Evolutionary conservation across 768 basidiomycete species (phyloP).

Genomic region (Calocybe cyanea): DNA sequence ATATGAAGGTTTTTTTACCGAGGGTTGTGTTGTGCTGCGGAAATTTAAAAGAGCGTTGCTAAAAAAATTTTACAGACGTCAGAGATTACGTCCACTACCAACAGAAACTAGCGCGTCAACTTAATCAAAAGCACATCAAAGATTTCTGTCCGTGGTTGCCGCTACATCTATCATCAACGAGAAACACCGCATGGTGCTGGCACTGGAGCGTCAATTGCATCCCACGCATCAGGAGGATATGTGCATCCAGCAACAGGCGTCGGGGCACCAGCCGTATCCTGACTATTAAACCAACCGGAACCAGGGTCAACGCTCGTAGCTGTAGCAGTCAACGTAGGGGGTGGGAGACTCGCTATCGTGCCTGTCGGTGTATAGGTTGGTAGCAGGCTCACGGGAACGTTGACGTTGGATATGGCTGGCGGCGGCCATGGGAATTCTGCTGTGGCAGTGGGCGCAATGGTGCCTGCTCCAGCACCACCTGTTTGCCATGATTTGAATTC

Average conservation of each 20-base stretch:
- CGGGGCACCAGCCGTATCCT: constrained; percentile 44
- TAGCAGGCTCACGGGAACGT: constrained; percentile 37
- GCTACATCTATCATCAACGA: neutral
- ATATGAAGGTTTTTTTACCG: too few relatives aligned
- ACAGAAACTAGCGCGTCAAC: too few relatives aligned
- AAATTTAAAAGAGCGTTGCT: neutral
- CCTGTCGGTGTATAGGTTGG: constrained; percentile 73
- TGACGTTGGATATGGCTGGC: constrained; percentile 35
- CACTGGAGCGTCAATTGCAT: constrained; percentile 29
- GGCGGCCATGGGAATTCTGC: constrained; percentile 59
- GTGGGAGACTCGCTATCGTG: constrained; percentile 52
- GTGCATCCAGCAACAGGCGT: constrained; percentile 50
- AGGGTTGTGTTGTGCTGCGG: neutral
- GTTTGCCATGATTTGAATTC: constrained; percentile 63
- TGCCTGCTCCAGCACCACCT: constrained; percentile 57
- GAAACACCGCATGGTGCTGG: constrained; percentile 23
- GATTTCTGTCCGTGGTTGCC: constrained; percentile 8
- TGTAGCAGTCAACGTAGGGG: constrained; percentile 33
- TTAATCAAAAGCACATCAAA: neutral
- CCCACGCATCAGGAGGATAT: constrained; percentile 51
- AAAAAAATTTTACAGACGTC: neutral
- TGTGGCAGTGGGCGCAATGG: constrained; percentile 41
- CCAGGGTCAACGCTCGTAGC: constrained; percentile 36
- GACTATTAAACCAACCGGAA: constrained; percentile 55
- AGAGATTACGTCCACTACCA: neutral